Conservation (phyloP, 768 basidiomycete species). For the Tylopilus intermedius region DNA sequence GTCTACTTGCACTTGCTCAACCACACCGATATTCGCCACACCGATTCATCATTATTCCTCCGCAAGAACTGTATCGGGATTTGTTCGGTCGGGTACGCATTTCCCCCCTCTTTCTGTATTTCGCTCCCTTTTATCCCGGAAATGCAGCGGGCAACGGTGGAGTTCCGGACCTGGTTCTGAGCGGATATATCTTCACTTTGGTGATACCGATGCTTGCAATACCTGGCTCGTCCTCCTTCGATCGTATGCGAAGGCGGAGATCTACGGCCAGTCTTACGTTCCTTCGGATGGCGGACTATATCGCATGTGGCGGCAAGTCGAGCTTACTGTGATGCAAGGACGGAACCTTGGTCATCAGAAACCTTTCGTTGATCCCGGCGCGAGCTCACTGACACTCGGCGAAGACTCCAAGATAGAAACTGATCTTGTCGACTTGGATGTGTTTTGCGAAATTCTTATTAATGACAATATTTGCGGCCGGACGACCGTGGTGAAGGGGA, state of each 20-base stretch:
- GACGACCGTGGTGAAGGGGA: conserved; percentile 66
- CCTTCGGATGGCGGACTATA: conserved; percentile 68
- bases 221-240: conserved; percentile 78
- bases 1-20: conserved; percentile 67
- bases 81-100: conserved; percentile 52
- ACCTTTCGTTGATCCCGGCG: conserved; percentile 22
- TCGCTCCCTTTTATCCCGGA: conserved; percentile 7
- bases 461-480: conserved; percentile 65
- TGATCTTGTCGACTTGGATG: conserved; percentile 60
- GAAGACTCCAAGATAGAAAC: conserved; percentile 36
- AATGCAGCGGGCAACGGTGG: conserved; percentile 55
- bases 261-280: conserved; percentile 58
- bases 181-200: conserved; percentile 72
- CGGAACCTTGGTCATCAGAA: conserved; percentile 61
- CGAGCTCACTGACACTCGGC: conserved; percentile 26
- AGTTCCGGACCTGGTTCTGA: conserved; percentile 47
- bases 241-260: conserved; percentile 76
- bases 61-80: conserved; percentile 73
- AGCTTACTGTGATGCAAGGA: conserved; percentile 68
- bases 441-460: conserved; percentile 75
- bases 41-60: conserved; percentile 72
- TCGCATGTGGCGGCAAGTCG: conserved; percentile 83
- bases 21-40: conserved; percentile 76
- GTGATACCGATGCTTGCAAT: conserved; percentile 55
- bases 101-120: neutral